A percentile compares a stretch with the other conserved stretches of the same genome.
These are phyloP conservation scores for Vishniacozyma victoriae DNA, from an alignment of 768 basidiomycete genomes.

Conservation along the genomic window DNA sequence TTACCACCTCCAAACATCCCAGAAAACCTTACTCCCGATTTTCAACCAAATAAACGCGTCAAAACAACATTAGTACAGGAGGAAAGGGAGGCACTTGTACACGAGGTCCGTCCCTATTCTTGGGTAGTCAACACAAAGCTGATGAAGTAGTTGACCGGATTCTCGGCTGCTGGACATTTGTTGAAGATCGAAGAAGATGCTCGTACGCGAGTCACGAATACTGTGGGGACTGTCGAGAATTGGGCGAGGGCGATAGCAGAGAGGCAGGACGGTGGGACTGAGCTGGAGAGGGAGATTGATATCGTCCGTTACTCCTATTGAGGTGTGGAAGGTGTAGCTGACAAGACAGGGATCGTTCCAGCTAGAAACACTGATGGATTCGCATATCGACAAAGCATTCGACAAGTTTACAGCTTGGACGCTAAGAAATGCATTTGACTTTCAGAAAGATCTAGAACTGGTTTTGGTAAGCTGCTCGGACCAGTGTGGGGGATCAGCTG, in stretches of 20 bases:
- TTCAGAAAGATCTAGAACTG: conserved; percentile 46
- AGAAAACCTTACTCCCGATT: conserved; percentile 31
- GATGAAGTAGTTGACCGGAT: too few relatives aligned
- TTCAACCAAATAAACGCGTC: conserved; percentile 3
- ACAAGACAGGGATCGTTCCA: conserved; percentile 71
- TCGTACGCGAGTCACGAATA: background rate
- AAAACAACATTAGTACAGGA: conserved; percentile 16
- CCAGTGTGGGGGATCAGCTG: background rate
- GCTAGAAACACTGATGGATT: conserved; percentile 81
- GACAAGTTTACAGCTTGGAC: conserved; percentile 90
- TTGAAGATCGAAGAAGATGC: background rate
- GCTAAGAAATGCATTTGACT: conserved; percentile 75
- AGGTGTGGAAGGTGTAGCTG: conserved; percentile 49
- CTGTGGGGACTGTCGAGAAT: background rate
- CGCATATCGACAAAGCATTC: conserved; percentile 81
- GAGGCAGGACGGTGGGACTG: conserved; percentile 3
- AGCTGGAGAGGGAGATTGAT: conserved; percentile 41
- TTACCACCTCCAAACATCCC: conserved; percentile 22
- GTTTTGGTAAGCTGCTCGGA: conserved; percentile 53
- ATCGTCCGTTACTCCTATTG: conserved; percentile 12
- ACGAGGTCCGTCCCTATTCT: conserved; percentile 27
- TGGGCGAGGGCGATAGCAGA: background rate
- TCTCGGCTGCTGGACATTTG: background rate
- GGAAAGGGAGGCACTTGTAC: conserved; percentile 27
- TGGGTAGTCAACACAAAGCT: background rate